Evolutionary conservation across 2,329 filamentous ascomycete species (phyloP).

Genomic region (Exophiala dermatitidis): DNA sequence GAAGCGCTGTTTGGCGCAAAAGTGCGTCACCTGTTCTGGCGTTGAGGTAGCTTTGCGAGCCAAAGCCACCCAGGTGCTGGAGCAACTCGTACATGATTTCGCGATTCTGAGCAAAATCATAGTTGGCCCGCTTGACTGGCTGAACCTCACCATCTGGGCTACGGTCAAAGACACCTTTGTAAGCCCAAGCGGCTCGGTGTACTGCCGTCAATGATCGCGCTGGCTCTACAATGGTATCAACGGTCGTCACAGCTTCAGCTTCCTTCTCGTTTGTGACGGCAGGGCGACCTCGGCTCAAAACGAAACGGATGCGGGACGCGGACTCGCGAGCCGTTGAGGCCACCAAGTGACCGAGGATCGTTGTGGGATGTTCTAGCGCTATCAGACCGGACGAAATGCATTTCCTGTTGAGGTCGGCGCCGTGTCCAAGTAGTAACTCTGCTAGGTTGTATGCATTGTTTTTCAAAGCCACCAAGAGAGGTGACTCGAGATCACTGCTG

Average conservation of each 20-base stretch:
- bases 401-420: not conserved
- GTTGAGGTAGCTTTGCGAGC: not conserved
- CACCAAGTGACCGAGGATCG: not conserved
- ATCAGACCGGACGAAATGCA: not conserved
- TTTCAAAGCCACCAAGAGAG: not conserved
- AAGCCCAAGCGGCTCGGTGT: slow-evolving; percentile 1
- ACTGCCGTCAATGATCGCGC: not conserved
- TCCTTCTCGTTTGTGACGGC: not conserved
- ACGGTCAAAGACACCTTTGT: not conserved
- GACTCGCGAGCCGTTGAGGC: not conserved
- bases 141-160: not conserved
- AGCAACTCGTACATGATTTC: slow-evolving; percentile 1
- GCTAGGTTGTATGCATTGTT: slow-evolving; percentile 1
- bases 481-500: not conserved
- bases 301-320: not conserved
- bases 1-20: slow-evolving; percentile 12
- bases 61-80: not conserved
- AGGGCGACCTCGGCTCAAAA: not conserved
- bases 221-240: not conserved
- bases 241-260: not conserved
- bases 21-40: slow-evolving; percentile 1
- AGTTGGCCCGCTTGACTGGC: not conserved
- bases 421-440: not conserved
- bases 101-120: not conserved
- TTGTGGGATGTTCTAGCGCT: not conserved